Percentiles rank a stretch among this genome's conserved stretches.
Conservation (phyloP, 306 rosid species). For the Cucumis hystrix region DNA sequence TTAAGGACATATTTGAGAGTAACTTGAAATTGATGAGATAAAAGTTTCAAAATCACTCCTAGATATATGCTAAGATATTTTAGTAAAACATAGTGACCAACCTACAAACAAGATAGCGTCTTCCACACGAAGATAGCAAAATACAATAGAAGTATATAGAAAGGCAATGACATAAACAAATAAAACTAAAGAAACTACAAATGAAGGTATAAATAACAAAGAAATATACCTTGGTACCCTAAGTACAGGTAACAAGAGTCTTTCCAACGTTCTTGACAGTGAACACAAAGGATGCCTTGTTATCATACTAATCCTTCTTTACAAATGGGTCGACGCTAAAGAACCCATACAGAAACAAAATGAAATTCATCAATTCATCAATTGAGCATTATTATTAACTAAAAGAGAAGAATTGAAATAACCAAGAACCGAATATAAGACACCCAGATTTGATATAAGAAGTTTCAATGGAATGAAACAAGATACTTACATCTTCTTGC, state of each 20-base stretch:
- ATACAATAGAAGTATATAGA: background rate
- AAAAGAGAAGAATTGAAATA: background rate
- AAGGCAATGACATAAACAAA: background rate
- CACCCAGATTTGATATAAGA: background rate
- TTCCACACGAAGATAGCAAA: background rate
- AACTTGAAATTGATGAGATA: no score
- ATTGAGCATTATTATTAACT: background rate
- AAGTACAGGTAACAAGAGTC: slow-evolving; percentile 81
- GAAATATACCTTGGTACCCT: slow-evolving; percentile 75
- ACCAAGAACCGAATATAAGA: background rate
- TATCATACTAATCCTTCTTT: slow-evolving; percentile 95
- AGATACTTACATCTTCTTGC: slow-evolving; percentile 82
- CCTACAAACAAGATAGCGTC: background rate
- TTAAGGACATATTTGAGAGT: background rate
- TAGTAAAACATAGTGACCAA: no score
- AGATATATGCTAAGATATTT: background rate
- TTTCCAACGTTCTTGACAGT: slow-evolving; percentile 61
- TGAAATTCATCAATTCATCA: background rate
- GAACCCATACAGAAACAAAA: background rate
- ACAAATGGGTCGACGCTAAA: slow-evolving; percentile 77
- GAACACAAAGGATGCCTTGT: slow-evolving; percentile 81
- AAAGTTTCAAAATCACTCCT: no score
- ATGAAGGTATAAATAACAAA: background rate
- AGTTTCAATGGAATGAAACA: background rate
- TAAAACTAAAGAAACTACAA: background rate